Base-by-base conservation (phyloP, 139 green algal species). In the Coelastrella sp. region DNA sequence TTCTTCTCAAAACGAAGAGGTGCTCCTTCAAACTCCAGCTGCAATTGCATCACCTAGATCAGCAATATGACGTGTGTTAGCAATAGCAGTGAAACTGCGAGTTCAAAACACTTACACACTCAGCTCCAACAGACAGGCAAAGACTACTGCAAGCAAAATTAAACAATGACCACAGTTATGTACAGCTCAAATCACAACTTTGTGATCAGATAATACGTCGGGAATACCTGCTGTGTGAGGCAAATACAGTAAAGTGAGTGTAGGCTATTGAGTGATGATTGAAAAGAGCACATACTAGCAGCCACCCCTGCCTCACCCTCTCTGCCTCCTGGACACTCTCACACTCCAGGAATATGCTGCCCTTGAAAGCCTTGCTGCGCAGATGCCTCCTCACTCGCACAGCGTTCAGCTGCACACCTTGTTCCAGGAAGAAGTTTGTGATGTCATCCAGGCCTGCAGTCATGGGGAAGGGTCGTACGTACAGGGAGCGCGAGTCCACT, bases 321-420 rank as follows among this genome's bases (percentile, higher is more conserved):
- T 91, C 82, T 0, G 91, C 90, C 30, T 90, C 87, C 79, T 94
- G 93, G 38, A 69, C 35, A 62, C 23, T 84, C 4, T 19, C 80
- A 88, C 96, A 95, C 91, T 92, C 96, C 23, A 97, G 88, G 85
- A 98, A 98, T 13, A 95, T 89, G 17, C 73, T 87, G 48, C 96
- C 96, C 78, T 93, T 94, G 90, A 98, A 98, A 57, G 93, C 90
- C 86, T 97, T 98, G 89, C 71, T 92, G 38, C 25, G 48, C 19
- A 89, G 4, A 87, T 97, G 94, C 73, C 95, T 92, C 5, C 96
- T 91, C 91, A 98, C 87, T 77, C 75, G 75, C 51, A 82, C 75
- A 15, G 75, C 75, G 38, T 82, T 82, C 7, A 82, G 9, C 35
- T n/a, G 13, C 19, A 69, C 75, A 25, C 53, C 62, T 19, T 27